Conservation (phyloP, 2,329 filamentous ascomycete genomes). For the Drechslera avenae region DNA sequence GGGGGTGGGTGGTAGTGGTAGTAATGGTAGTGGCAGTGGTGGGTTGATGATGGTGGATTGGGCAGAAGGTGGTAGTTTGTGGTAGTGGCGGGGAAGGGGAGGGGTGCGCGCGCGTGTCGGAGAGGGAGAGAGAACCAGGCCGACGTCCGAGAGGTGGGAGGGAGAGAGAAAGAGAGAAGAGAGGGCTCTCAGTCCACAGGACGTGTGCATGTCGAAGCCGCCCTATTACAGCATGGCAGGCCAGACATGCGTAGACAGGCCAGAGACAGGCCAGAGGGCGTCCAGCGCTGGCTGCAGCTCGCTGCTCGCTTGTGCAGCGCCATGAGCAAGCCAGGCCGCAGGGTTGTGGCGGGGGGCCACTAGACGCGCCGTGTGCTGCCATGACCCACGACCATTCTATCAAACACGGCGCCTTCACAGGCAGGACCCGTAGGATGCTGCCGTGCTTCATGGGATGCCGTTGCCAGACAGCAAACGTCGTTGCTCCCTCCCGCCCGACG, state of each 20-base stretch:
- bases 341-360: conserved; percentile 20
- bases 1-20: neutral
- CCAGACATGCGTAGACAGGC: conserved; percentile 12
- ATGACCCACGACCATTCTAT: conserved; percentile 21
- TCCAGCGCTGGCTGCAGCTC: conserved; percentile 14
- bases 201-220: conserved; percentile 14
- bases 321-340: conserved; percentile 25
- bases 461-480: conserved; percentile 30
- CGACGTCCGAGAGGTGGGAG: neutral
- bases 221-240: conserved; percentile 20
- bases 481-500: conserved; percentile 16
- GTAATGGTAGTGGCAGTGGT: neutral
- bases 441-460: conserved; percentile 11
- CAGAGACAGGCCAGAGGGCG: conserved; percentile 2
- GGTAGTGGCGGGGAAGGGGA: neutral
- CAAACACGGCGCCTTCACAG: conserved; percentile 18
- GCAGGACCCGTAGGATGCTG: conserved; percentile 1
- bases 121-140: too few species aligned
- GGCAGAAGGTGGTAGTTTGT: neutral
- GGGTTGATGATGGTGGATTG: neutral
- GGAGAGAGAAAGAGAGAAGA: too few species aligned
- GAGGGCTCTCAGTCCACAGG: too few species aligned
- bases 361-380: conserved; percentile 29
- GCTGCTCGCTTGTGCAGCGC: conserved; percentile 31
- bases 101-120: neutral